Conservation (phyloP, 805 yeast species). For the Saturnispora hagleri region DNA sequence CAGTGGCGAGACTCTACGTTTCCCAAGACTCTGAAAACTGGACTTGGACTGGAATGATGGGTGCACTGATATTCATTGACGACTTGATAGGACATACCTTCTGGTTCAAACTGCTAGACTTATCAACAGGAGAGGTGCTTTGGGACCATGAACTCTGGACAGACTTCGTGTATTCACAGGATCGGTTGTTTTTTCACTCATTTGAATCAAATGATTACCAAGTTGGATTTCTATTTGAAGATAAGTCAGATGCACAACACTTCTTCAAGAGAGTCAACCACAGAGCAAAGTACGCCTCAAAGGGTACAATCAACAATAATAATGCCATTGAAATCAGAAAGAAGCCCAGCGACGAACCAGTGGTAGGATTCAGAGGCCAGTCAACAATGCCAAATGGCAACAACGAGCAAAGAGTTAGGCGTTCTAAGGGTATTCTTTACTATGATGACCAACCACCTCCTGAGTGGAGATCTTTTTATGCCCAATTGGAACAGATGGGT, state of each 20-base stretch:
- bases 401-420: slow-evolving; percentile 47
- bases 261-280: slow-evolving; percentile 69
- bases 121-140: slow-evolving; percentile 62
- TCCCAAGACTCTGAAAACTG: slow-evolving; percentile 75
- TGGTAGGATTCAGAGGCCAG: slow-evolving; percentile 63
- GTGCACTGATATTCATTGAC: slow-evolving; percentile 81
- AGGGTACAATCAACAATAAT: slow-evolving; percentile 75
- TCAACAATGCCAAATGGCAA: slow-evolving; percentile 25
- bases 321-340: slow-evolving; percentile 78
- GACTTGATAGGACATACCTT: slow-evolving; percentile 92
- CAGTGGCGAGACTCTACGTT: slow-evolving; percentile 81
- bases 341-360: slow-evolving; percentile 29
- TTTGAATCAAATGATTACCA: slow-evolving; percentile 88
- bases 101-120: slow-evolving; percentile 79
- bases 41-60: slow-evolving; percentile 82
- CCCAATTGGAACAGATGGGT: slow-evolving; percentile 67
- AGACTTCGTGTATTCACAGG: slow-evolving; percentile 85
- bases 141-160: slow-evolving; percentile 97
- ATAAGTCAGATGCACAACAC: slow-evolving; percentile 77
- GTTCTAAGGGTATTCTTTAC: slow-evolving; percentile 51
- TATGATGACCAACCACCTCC: slow-evolving; percentile 76
- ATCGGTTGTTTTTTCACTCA: slow-evolving; percentile 87
- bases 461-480: slow-evolving; percentile 72
- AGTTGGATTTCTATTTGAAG: slow-evolving; percentile 84
- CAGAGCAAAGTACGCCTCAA: slow-evolving; percentile 77